Conservation (phyloP, 371 early-diverging fungal genomes). For the Paramicrosporidium saccamoebae region DNA sequence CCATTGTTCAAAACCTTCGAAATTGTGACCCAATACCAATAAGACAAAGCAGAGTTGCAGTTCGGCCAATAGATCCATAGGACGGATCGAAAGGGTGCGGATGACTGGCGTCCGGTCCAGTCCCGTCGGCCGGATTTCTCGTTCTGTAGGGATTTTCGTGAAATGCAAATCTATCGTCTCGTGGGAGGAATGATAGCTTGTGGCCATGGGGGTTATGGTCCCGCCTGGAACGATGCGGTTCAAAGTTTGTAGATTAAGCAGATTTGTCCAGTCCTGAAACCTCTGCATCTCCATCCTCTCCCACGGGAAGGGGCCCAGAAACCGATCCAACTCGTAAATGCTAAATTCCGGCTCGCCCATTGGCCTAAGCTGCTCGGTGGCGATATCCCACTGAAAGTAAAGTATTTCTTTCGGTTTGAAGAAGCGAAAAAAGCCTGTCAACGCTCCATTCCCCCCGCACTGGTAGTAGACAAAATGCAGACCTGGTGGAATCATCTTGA, state of each 20-base stretch:
- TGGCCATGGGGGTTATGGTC: slow-evolving; percentile 10
- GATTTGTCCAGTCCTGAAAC: slow-evolving; percentile 29
- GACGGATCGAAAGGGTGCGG: slow-evolving; percentile 3
- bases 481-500: slow-evolving; percentile 76
- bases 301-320: slow-evolving; percentile 55
- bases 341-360: slow-evolving; percentile 6
- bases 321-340: slow-evolving; percentile 37
- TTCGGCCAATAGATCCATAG: slow-evolving; percentile 24
- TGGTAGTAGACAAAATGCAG: slow-evolving; percentile 65
- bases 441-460: slow-evolving; percentile 22
- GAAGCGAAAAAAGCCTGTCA: slow-evolving; percentile 32
- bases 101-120: slow-evolving; percentile 23
- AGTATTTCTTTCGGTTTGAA: slow-evolving; percentile 23
- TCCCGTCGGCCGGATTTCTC: slow-evolving; percentile 16
- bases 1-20: slow-evolving; percentile 61
- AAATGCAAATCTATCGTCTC: slow-evolving; percentile 7
- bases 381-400: slow-evolving; percentile 17
- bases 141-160: slow-evolving; percentile 3
- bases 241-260: slow-evolving; percentile 17
- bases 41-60: slow-evolving; percentile 40
- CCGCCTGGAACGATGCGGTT: slow-evolving; percentile 17
- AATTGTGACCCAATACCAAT: slow-evolving; percentile 46
- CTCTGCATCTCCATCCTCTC: slow-evolving; percentile 15
- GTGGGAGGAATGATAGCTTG: slow-evolving; percentile 10
- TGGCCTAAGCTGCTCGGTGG: slow-evolving; percentile 15